Percentiles rank a stretch among this genome's conserved stretches.
Evolutionary conservation across 139 green algal species (phyloP).

Genomic region (Limnomonas spitsbergensis): DNA sequence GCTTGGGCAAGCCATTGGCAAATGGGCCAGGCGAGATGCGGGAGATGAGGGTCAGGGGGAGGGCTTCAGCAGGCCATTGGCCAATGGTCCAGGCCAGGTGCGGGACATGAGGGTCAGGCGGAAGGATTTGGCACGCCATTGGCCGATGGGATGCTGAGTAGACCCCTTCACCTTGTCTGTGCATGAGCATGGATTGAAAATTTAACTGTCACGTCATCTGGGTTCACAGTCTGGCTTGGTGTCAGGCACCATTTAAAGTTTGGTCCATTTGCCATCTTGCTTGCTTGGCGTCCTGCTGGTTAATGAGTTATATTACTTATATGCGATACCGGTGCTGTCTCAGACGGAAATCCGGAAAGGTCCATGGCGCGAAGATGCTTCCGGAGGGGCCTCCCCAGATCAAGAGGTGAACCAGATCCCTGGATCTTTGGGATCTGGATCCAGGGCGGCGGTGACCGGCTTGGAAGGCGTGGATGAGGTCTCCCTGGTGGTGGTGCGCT

Average conservation of each 20-base stretch:
- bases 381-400: background rate
- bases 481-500: background rate
- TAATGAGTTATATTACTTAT: background rate
- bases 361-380: background rate
- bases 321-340: background rate
- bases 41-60: background rate
- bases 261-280: background rate
- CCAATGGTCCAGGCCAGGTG: background rate
- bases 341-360: background rate
- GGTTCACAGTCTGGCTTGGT: too few relatives aligned
- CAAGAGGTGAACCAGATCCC: background rate
- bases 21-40: background rate
- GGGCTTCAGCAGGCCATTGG: background rate
- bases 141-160: too few relatives aligned
- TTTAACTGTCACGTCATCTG: too few relatives aligned
- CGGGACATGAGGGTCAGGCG: background rate
- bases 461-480: conserved; percentile 4
- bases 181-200: too few relatives aligned
- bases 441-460: too few relatives aligned
- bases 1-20: background rate
- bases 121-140: background rate
- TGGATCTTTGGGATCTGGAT: too few relatives aligned
- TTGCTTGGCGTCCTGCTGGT: background rate
- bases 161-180: too few relatives aligned
- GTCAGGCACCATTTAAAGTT: background rate